phyloP scores from a whole-genome alignment of 495 filamentous ascomycete genomes.

The Astrocystis sublimbata region DNA sequence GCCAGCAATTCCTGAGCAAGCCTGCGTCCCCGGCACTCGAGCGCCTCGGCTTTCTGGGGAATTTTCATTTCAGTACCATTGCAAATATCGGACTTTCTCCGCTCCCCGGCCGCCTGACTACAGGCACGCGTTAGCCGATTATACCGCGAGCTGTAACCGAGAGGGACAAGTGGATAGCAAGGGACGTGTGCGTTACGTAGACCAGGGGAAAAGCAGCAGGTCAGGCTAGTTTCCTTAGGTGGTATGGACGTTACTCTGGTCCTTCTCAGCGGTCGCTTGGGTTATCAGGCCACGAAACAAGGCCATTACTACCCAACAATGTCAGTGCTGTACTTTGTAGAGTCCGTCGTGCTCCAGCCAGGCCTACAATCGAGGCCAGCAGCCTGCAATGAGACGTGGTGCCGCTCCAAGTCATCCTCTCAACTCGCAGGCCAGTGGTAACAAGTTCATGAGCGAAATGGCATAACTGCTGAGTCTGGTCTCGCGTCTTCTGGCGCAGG shows the following conservation, averaged over 20 bases:
- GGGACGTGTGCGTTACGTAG: conserved; percentile 12
- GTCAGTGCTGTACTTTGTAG: conserved; percentile 7
- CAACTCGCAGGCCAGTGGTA: not conserved
- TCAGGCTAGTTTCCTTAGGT: conserved; percentile 21
- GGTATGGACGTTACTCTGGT: conserved; percentile 20
- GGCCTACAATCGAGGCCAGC: conserved; percentile 2
- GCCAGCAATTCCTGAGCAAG: conserved; percentile 9
- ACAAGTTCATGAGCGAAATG: not conserved
- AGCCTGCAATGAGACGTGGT: conserved; percentile 16
- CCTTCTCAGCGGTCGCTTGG: conserved; percentile 14
- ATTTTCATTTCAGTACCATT: conserved; percentile 4
- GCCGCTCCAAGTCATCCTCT: conserved; percentile 8
- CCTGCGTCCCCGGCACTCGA: conserved; percentile 7
- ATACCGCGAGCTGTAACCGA: conserved; percentile 18
- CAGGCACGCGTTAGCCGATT: conserved; percentile 18
- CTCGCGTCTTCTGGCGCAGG: not conserved
- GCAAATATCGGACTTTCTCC: not conserved
- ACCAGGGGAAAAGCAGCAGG: conserved; percentile 11
- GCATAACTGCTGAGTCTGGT: conserved; percentile 4
- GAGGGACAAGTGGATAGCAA: conserved; percentile 22
- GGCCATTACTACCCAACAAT: conserved; percentile 19
- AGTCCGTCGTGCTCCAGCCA: conserved; percentile 1
- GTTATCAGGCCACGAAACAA: conserved; percentile 18
- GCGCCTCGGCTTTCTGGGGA: conserved; percentile 1
- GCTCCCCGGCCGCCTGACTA: conserved; percentile 5